Percentiles rank a stretch among this genome's conserved stretches.
Conservation (phyloP, 1,284 basidiomycete species). For the Cronartium quercuum region DNA sequence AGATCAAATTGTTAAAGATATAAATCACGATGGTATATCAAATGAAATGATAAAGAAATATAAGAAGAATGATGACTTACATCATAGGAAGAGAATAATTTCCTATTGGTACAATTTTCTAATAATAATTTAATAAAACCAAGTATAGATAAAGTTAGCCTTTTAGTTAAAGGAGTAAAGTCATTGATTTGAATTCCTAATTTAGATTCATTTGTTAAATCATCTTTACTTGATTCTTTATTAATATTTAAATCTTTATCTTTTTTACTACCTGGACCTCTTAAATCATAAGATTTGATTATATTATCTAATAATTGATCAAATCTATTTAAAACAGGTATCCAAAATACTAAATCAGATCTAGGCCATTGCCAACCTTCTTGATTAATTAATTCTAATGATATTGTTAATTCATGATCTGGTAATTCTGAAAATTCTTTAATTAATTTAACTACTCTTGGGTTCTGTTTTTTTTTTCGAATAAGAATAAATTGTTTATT, state of each 20-base stretch:
- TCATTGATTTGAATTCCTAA: constrained; percentile 60
- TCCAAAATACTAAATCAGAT: constrained; percentile 95
- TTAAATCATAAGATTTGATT: constrained; percentile 65
- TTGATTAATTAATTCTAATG: constrained; percentile 14
- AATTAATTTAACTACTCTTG: constrained; percentile 26
- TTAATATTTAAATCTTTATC: constrained; percentile 49
- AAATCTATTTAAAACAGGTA: constrained; percentile 88
- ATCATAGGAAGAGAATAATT: constrained; percentile 94
- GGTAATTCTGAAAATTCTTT: constrained; percentile 13
- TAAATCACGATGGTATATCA: background rate
- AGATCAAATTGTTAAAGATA: constrained; percentile 38
- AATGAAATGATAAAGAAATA: background rate
- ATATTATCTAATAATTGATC: constrained; percentile 77
- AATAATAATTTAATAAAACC: constrained; percentile 80
- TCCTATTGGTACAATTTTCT: constrained; percentile 97
- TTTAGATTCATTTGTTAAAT: constrained; percentile 37
- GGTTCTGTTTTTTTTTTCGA: constrained; percentile 13
- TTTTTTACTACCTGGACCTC: constrained; percentile 60
- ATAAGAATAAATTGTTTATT: no score
- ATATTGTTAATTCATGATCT: constrained; percentile 19
- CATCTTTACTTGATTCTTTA: constrained; percentile 20
- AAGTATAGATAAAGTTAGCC: constrained; percentile 71
- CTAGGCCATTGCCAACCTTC: constrained; percentile 81
- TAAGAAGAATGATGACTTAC: constrained; percentile 55
- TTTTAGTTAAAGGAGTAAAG: constrained; percentile 72